phyloP scores from a whole-genome alignment of 345 rosid species.

The Salix caprea region DNA sequence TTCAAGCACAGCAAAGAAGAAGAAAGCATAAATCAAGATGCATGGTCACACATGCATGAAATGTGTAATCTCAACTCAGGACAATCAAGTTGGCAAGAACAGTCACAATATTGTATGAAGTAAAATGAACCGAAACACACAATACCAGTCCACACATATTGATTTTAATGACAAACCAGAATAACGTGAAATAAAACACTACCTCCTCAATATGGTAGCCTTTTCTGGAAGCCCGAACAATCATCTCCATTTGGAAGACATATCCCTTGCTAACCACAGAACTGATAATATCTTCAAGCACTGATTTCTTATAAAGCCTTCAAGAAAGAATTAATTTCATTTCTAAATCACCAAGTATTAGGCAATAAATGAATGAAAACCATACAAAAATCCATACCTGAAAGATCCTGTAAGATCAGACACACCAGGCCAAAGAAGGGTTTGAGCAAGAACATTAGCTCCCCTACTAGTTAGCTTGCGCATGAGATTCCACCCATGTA shows the following conservation, averaged over 20 bases:
- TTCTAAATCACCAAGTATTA: not conserved
- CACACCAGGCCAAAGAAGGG: conserved; percentile 96
- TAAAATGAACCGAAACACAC: not conserved
- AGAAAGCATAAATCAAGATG: not conserved
- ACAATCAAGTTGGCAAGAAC: not conserved
- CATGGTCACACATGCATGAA: not conserved
- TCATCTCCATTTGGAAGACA: conserved; percentile 99
- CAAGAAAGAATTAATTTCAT: conserved; percentile 14
- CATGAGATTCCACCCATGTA: conserved; percentile 97
- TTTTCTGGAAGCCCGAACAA: conserved; percentile 89
- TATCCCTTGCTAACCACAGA: conserved; percentile 91
- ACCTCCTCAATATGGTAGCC: conserved; percentile 95
- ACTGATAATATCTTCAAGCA: conserved; percentile 73
- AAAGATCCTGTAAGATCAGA: conserved; percentile 95
- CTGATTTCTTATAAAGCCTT: conserved; percentile 81
- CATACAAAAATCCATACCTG: conserved; percentile 42
- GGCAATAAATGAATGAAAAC: not conserved
- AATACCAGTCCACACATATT: not conserved
- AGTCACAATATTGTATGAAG: not conserved
- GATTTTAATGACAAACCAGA: conserved; percentile 4
- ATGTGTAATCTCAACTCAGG: not conserved
- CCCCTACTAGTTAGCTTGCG: conserved; percentile 97
- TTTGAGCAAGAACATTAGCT: conserved; percentile 95
- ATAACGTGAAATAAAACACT: conserved; percentile 6
- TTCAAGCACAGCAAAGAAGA: not conserved